Conservation (phyloP, 257 asterid species). For the Penstemon eatonii region DNA sequence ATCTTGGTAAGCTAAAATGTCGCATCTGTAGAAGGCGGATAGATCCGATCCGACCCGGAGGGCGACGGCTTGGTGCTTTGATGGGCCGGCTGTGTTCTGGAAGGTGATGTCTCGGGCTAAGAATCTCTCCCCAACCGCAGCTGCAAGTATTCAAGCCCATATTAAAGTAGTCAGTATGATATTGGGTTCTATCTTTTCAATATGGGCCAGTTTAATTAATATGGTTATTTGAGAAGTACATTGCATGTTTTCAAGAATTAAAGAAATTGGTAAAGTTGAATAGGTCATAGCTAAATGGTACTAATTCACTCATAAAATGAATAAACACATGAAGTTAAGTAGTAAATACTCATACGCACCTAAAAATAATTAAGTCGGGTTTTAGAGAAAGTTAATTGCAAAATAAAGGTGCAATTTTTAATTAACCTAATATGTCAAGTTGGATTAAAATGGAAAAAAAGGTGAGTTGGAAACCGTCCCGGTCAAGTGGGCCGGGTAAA, state of each 20-base stretch:
- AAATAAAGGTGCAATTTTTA: too few species aligned
- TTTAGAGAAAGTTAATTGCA: too few species aligned
- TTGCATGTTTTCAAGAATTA: background rate
- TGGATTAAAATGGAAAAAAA: too few species aligned
- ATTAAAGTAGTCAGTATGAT: background rate
- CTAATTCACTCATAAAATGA: too few species aligned
- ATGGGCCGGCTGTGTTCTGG: conserved; percentile 64
- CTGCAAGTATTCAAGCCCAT: conserved; percentile 34
- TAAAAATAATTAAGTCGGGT: too few species aligned
- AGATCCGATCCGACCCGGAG: conserved; percentile 65
- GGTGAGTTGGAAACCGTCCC: too few species aligned
- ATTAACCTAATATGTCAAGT: too few species aligned
- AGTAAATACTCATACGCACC: too few species aligned
- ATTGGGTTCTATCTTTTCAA: background rate
- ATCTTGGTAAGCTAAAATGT: conserved; percentile 56
- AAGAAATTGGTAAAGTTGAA: too few species aligned
- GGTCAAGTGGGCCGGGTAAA: too few species aligned
- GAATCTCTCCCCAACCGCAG: conserved; percentile 59
- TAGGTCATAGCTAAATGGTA: too few species aligned
- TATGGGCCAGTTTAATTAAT: background rate
- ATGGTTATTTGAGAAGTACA: background rate
- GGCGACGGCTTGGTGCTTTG: conserved; percentile 72
- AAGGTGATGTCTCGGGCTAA: conserved; percentile 65
- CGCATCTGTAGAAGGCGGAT: conserved; percentile 59
- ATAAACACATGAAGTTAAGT: too few species aligned